Conservation (phyloP, 768 basidiomycete species). For the Inosperma sp. region DNA sequence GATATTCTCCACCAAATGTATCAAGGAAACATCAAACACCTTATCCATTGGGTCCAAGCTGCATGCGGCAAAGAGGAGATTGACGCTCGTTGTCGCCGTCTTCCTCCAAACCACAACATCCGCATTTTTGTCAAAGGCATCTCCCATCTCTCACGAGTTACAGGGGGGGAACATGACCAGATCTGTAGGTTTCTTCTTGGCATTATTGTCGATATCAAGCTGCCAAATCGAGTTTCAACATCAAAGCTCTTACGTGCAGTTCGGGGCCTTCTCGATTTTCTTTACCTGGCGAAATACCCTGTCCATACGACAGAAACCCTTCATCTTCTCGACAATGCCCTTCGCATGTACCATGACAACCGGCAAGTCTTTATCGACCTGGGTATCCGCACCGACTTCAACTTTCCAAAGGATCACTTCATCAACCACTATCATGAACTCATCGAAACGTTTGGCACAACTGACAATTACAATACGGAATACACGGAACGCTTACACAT, state of each 20-base stretch:
- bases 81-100: conserved; percentile 34
- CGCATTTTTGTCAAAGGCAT: too few species aligned
- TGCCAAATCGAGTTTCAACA: background rate
- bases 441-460: too few species aligned
- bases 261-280: conserved; percentile 30
- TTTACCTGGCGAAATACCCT: conserved; percentile 27
- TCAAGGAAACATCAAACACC: conserved; percentile 43
- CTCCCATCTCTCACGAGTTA: too few species aligned
- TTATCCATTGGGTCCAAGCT: conserved; percentile 31
- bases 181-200: too few species aligned
- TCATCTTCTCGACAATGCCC: conserved; percentile 18
- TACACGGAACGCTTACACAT: too few species aligned
- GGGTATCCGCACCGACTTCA: conserved; percentile 14
- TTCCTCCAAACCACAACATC: too few species aligned
- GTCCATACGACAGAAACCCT: conserved; percentile 25
- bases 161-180: too few species aligned
- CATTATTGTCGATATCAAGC: background rate
- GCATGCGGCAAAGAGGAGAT: conserved; percentile 25
- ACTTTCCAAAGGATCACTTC: too few species aligned
- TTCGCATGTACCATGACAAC: conserved; percentile 26
- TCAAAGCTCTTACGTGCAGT: conserved; percentile 4
- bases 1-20: conserved; percentile 47
- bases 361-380: conserved; percentile 26
- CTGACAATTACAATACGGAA: too few species aligned
- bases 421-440: too few species aligned